A percentile compares a stretch with the other conserved stretches of the same genome.
Conservation (phyloP, 1,284 basidiomycete genomes). For the Ceratobasidium sp. region DNA sequence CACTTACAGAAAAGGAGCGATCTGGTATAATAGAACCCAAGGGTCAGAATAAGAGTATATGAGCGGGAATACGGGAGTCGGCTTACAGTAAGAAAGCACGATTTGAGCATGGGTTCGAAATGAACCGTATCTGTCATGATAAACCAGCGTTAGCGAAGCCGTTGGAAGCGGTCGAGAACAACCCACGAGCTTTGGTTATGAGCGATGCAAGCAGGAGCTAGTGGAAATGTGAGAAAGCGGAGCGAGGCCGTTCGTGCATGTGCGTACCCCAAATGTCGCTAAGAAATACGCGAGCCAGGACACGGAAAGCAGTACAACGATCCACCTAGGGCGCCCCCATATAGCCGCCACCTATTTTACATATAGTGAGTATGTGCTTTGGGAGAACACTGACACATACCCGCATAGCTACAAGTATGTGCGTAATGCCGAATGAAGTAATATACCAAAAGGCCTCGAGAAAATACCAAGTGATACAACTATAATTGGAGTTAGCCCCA, state of each 20-base stretch:
- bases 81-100: slow-evolving; percentile 34
- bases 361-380: neutral
- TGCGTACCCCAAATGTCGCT: slow-evolving; percentile 9
- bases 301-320: slow-evolving; percentile 19
- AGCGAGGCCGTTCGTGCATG: neutral
- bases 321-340: slow-evolving; percentile 29
- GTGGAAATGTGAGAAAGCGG: neutral
- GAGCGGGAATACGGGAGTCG: neutral
- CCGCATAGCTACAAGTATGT: slow-evolving; percentile 33
- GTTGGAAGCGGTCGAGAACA: neutral
- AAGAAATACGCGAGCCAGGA: slow-evolving; percentile 28
- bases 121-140: slow-evolving; percentile 10
- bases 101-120: slow-evolving; percentile 32
- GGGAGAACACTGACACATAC: slow-evolving; percentile 9
- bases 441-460: slow-evolving; percentile 29
- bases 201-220: slow-evolving; percentile 4
- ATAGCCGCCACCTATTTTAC: slow-evolving; percentile 18
- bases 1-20: slow-evolving; percentile 18
- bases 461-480: slow-evolving; percentile 36
- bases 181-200: slow-evolving; percentile 6
- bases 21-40: neutral
- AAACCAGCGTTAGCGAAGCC: neutral
- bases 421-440: slow-evolving; percentile 26
- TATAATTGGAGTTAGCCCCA: neutral
- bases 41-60: neutral